These are phyloP conservation scores for Umbelopsis sp. DNA, from an alignment of 192 early-diverging fungal genomes.

Conservation along the genomic window DNA sequence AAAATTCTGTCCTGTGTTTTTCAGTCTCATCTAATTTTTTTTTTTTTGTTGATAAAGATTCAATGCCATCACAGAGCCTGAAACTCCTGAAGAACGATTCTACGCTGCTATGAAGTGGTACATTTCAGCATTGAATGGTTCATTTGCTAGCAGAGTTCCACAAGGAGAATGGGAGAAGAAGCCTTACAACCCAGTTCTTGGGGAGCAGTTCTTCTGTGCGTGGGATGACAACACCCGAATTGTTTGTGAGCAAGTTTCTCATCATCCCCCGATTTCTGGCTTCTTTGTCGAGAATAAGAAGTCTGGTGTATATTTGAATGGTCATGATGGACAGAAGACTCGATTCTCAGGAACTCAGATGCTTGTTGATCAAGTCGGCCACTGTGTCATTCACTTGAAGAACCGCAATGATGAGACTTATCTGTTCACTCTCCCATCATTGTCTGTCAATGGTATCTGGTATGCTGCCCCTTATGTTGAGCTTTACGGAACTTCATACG, in stretches of 20 bases:
- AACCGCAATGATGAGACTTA: constrained; percentile 63
- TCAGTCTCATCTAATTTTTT: not conserved
- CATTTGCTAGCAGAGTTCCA: constrained; percentile 70
- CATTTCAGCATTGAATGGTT: constrained; percentile 78
- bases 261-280: constrained; percentile 75
- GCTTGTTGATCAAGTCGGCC: constrained; percentile 78
- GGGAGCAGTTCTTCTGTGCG: constrained; percentile 65
- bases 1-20: no score
- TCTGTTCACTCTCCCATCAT: constrained; percentile 70
- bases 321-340: constrained; percentile 70
- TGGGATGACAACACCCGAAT: constrained; percentile 64
- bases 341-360: constrained; percentile 75
- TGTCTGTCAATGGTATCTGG: constrained; percentile 77
- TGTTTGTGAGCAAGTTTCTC: constrained; percentile 69
- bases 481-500: constrained; percentile 61
- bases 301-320: constrained; percentile 60
- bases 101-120: constrained; percentile 75
- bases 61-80: constrained; percentile 56
- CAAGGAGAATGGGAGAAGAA: constrained; percentile 71
- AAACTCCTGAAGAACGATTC: constrained; percentile 64
- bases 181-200: constrained; percentile 72
- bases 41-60: not conserved
- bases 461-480: constrained; percentile 54
- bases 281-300: constrained; percentile 64
- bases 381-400: constrained; percentile 64